Evolutionary conservation across 345 rosid genomes (phyloP), one percentile per base, ranked within the genome.

Genomic region (Turnera subulata): DNA sequence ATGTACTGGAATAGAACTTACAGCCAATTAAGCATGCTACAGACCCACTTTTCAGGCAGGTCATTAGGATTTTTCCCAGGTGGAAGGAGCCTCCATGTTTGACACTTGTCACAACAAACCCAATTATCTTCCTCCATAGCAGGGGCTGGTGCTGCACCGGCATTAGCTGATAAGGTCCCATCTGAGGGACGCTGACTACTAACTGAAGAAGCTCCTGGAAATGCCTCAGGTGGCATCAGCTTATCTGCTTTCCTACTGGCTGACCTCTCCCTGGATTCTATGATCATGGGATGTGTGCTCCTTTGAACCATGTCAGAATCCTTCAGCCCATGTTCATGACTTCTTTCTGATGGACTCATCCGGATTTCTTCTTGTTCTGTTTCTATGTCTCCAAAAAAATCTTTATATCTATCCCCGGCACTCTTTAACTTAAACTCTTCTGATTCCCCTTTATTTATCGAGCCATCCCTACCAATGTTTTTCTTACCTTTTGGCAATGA

Each of bases 21-120:
- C 99, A 94, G 87, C 97, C 99, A 94, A 52, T 81, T 50, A 67
- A 88, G 95, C 97, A 90, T 94, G 78, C 84, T 72, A 73, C 99
- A 94, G 59, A 82, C 56, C 99, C 97, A 94, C 75, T 85, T 90
- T 71, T 88, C 89, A 23, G 99, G 93, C 72, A 94, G 80, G 64
- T 76, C 76, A 20, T 80, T 47, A 17, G 86, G 87, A 68, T 74
- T 62, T 65, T 62, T 81, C 39, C 87, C 87, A 73, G 67, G 62
- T 60, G 96, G 99, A 64, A 94, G 86, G 71, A 90, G 97, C 63
- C 99, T 84, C 97, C 96, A 90, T 63, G 70, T 80, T 69, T 72
- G 81, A 72, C 99, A 94, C 75, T 82, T 82, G 75, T 87, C 97
- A 69, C 99, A 94, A 50, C 74, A 60, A 61, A 94, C 96, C 97